These are phyloP conservation scores for Penicillium freii DNA, from an alignment of 2,329 filamentous ascomycete species.

Conservation along the genomic window DNA sequence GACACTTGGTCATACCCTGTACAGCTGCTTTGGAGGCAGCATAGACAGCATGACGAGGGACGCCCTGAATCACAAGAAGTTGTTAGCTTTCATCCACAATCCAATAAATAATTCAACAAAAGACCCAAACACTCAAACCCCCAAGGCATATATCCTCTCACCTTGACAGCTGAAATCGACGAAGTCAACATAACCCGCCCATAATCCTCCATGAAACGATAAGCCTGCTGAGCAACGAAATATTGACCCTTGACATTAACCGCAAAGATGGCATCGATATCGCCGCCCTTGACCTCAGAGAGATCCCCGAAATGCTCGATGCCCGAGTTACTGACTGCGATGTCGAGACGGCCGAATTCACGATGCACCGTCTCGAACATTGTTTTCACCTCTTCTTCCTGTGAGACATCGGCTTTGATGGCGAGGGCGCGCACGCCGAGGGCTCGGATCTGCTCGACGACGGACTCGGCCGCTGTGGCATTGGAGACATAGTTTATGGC, in stretches of 20 bases:
- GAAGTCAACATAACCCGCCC: conserved; percentile 24
- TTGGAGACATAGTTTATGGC: conserved; percentile 21
- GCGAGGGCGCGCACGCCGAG: conserved; percentile 16
- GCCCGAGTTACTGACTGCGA: conserved; percentile 24
- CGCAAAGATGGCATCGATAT: conserved; percentile 23
- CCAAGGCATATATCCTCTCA: not conserved
- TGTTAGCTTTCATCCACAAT: not conserved
- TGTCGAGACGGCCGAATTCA: conserved; percentile 20
- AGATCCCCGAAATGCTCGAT: conserved; percentile 22
- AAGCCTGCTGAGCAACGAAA: conserved; percentile 25
- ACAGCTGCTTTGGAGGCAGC: conserved; percentile 24
- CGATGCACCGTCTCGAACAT: conserved; percentile 18
- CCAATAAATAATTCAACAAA: not conserved
- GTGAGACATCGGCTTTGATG: conserved; percentile 22
- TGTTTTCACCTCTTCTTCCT: conserved; percentile 14
- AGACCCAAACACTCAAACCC: not conserved
- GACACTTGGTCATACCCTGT: conserved; percentile 26
- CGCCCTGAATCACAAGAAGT: conserved; percentile 13
- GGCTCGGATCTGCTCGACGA: conserved; percentile 13
- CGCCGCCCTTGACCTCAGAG: conserved; percentile 13
- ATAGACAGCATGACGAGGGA: conserved; percentile 22
- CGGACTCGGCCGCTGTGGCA: conserved; percentile 11
- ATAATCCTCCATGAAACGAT: conserved; percentile 20
- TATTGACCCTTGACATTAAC: conserved; percentile 27
- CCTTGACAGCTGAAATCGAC: conserved; percentile 25